These are phyloP conservation scores for Penicillium sp. DNA, from an alignment of 2,329 filamentous ascomycete genomes.

Conservation along the genomic window DNA sequence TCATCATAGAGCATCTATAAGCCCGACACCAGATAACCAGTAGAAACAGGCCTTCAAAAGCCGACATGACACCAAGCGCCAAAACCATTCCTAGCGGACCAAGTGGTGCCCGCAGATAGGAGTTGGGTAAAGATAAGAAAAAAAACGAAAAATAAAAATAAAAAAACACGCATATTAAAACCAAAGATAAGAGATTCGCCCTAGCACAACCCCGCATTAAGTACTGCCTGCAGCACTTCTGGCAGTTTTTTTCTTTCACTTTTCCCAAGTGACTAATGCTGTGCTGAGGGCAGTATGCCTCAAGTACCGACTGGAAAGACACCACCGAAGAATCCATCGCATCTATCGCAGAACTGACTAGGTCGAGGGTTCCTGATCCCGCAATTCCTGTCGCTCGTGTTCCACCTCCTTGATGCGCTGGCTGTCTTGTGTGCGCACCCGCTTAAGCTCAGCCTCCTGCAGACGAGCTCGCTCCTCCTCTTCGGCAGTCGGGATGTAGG, in stretches of 20 bases:
- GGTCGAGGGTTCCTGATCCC: not conserved
- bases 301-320: not conserved
- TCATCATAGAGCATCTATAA: not conserved
- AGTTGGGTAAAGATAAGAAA: slow-evolving; percentile 1
- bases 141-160: slow-evolving; percentile 10
- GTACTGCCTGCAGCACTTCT: slow-evolving; percentile 16
- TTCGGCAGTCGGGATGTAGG: slow-evolving; percentile 30
- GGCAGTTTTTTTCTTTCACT: slow-evolving; percentile 2
- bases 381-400: slow-evolving; percentile 19
- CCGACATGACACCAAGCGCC: slow-evolving; percentile 14
- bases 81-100: not conserved
- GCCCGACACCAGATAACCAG: not conserved
- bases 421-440: slow-evolving; percentile 30
- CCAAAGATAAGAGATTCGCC: slow-evolving; percentile 10
- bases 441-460: slow-evolving; percentile 37
- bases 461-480: slow-evolving; percentile 28
- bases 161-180: slow-evolving; percentile 11
- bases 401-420: slow-evolving; percentile 31
- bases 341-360: not conserved
- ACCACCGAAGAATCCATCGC: not conserved
- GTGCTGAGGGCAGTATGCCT: not conserved
- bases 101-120: slow-evolving; percentile 4
- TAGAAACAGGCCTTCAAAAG: not conserved
- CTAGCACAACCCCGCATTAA: slow-evolving; percentile 2
- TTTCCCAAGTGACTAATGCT: not conserved